Evolutionary conservation across 352 stramenopile species (phyloP).

Genomic region (Albugo candida): DNA sequence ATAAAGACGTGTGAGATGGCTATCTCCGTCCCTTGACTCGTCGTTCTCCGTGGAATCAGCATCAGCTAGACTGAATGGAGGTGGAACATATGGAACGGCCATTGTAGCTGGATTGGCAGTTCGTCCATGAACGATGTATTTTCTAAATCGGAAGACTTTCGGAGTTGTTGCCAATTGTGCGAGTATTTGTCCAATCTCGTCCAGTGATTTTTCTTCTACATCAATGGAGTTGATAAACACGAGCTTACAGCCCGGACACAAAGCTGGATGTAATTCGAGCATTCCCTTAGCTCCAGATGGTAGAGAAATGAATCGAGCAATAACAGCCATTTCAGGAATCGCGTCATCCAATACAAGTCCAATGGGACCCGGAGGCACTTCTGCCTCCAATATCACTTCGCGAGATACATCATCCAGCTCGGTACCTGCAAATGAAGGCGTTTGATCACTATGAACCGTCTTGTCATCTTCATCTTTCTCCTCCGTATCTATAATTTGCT

Average conservation of each 20-base stretch:
- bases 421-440: not conserved
- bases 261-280: constrained; percentile 59
- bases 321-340: constrained; percentile 55
- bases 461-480: constrained; percentile 8
- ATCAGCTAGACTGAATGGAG: constrained; percentile 9
- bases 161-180: constrained; percentile 24
- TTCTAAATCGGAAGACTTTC: constrained; percentile 72
- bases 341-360: constrained; percentile 63
- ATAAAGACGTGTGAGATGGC: not conserved
- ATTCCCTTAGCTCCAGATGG: constrained; percentile 47
- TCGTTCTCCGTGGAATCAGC: not conserved
- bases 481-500: constrained; percentile 13
- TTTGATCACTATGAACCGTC: not conserved
- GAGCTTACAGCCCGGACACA: constrained; percentile 53
- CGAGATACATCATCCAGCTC: constrained; percentile 24
- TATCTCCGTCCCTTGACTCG: not conserved
- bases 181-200: constrained; percentile 50
- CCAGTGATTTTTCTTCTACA: constrained; percentile 47
- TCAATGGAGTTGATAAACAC: constrained; percentile 61
- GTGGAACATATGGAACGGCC: constrained; percentile 45
- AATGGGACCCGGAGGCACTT: constrained; percentile 61
- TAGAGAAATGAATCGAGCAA: constrained; percentile 54
- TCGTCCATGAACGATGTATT: constrained; percentile 51
- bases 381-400: constrained; percentile 67
- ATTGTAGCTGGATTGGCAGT: constrained; percentile 53